Evolutionary conservation across 192 early-diverging fungal species (phyloP).

Genomic region (Lobosporangium transversale): DNA sequence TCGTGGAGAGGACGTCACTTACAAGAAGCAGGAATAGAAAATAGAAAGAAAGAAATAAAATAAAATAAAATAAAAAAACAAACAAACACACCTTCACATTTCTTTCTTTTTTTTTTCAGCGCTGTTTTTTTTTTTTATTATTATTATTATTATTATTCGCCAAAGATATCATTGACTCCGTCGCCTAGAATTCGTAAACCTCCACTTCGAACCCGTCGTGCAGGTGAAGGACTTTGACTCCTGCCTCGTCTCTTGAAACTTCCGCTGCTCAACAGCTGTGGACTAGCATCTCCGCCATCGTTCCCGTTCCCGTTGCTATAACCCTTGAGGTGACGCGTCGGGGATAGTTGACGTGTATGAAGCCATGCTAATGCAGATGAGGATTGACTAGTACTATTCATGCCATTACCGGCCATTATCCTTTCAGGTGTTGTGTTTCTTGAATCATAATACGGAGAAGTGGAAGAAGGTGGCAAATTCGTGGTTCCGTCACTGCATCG

Average conservation of each 20-base stretch:
- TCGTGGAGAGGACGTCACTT: constrained; percentile 70
- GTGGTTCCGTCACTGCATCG: constrained; percentile 25
- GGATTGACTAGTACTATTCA: too few species aligned
- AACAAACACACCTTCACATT: background rate
- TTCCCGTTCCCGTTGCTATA: background rate
- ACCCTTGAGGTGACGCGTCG: background rate
- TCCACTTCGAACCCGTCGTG: background rate
- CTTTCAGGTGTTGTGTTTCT: constrained; percentile 39
- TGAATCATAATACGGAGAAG: constrained; percentile 44
- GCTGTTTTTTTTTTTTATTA: background rate
- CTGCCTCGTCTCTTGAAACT: constrained; percentile 13
- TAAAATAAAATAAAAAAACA: constrained; percentile 29
- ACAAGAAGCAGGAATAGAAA: constrained; percentile 62
- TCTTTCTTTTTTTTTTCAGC: background rate
- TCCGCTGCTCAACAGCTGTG: background rate
- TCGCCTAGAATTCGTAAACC: constrained; percentile 4
- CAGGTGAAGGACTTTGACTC: constrained; percentile 16
- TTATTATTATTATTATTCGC: background rate
- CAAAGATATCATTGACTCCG: constrained; percentile 24
- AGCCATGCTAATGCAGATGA: constrained; percentile 11
- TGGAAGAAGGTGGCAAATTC: constrained; percentile 44
- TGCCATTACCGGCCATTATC: background rate
- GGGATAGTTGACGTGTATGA: constrained; percentile 14
- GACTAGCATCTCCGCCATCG: background rate
- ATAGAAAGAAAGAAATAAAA: constrained; percentile 35